Evolutionary conservation across 306 rosid species (phyloP).

Genomic region (Purshia tridentata): DNA sequence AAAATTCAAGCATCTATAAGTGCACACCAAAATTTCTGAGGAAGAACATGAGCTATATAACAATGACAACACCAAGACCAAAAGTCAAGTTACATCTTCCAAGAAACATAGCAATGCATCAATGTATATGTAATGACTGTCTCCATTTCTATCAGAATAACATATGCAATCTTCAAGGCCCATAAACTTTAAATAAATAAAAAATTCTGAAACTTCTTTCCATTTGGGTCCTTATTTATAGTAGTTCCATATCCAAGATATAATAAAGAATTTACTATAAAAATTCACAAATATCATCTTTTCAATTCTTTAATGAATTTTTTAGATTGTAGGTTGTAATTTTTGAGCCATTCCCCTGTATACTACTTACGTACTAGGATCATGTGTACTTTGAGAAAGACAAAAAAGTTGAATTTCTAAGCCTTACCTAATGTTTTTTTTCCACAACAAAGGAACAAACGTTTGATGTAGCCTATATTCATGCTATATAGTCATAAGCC

Average conservation of each 20-base stretch:
- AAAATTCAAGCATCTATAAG: background rate
- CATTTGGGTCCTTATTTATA: background rate
- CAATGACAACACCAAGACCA: background rate
- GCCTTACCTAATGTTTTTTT: background rate
- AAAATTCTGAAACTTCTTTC: background rate
- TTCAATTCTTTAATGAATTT: background rate
- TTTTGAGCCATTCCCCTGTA: background rate
- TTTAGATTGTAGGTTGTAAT: background rate
- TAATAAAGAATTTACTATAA: background rate
- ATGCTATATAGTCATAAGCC: background rate
- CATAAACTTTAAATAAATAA: background rate
- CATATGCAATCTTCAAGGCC: background rate
- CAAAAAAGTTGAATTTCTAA: background rate
- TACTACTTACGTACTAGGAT: background rate
- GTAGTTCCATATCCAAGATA: background rate
- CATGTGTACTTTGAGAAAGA: background rate
- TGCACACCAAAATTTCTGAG: background rate
- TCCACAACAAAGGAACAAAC: background rate
- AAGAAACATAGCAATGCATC: background rate
- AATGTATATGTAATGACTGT: background rate
- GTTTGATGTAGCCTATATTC: background rate
- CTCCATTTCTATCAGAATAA: background rate
- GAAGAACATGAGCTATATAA: background rate
- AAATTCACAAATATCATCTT: background rate
- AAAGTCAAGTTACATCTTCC: background rate